Base-by-base conservation (phyloP, 768 basidiomycete species). In the Leccinum subgranulosum region DNA sequence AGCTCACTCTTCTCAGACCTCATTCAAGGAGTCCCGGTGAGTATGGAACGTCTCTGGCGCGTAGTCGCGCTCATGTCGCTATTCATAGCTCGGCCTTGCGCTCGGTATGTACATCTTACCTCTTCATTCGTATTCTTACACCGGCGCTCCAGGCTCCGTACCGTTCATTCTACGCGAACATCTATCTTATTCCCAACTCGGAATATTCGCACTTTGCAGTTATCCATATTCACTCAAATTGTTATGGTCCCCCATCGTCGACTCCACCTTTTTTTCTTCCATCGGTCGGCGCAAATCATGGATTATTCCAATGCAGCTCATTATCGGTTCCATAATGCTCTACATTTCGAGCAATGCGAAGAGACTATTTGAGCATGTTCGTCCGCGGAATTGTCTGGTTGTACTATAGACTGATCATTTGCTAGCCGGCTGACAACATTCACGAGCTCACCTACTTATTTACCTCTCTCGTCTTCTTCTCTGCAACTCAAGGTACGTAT, bases 201-300 rank as follows among this genome's bases (percentile, higher is more conserved):
- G 89, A 60, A 84, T 94, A 9, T 98, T 99, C 75, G 90, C 94
- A 43, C 79, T 99, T 27, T 88, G 92, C 49, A 89, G 87, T 66
- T 96, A 95, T 74, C 94, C 94, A 5, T 99, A 98, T 77, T 97
- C 94, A 21, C 84, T 99, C 66, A 99, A 99, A 76, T 74, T 99
- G 59, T 73, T 98, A 62, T 98, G 96, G 95, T 96, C 94, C 7
- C 97, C 97, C 52, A 88, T 99, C 60, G 93, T 99, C 54, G 97
- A 99, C 69, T 91, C 96, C 2, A 77, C 89, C 61, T 99, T 89
- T 73, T 78, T 88, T 66, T 75, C 84, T 36, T 87, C 84, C 43
- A 63, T 95, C 60, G 97, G 97, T n/a, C 87, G 97, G 51, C 81
- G 97, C 61, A 99, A 98, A 74, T 94, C 92, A 60, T 99, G 97